Conservation (phyloP, 225 moss, liverwort and hornwort species). For the Marchantia paleacea region DNA sequence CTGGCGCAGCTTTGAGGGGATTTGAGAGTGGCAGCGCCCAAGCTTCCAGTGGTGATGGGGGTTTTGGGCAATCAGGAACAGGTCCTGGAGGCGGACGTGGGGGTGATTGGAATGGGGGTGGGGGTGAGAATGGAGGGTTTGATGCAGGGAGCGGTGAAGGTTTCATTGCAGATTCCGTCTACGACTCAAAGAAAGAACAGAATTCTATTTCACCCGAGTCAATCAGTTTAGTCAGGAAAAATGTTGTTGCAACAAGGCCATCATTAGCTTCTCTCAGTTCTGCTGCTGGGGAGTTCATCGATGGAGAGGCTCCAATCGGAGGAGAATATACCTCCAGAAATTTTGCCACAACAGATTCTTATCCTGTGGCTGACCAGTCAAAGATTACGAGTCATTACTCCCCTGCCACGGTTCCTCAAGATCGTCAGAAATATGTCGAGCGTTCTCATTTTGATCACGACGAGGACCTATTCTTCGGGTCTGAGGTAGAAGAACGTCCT, state of each 20-base stretch:
- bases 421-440: neutral
- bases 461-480: neutral
- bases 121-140: slow-evolving; percentile 35
- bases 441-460: slow-evolving; percentile 1
- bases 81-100: slow-evolving; percentile 38
- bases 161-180: slow-evolving; percentile 33
- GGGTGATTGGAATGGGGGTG: slow-evolving; percentile 28
- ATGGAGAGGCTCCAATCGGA: slow-evolving; percentile 57
- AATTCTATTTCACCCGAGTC: slow-evolving; percentile 29
- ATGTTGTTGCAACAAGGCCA: slow-evolving; percentile 1
- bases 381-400: slow-evolving; percentile 11
- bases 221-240: slow-evolving; percentile 1
- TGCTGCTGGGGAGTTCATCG: slow-evolving; percentile 65
- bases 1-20: slow-evolving; percentile 21
- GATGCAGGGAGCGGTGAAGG: slow-evolving; percentile 31
- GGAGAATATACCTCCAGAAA: slow-evolving; percentile 8
- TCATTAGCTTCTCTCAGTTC: slow-evolving; percentile 64
- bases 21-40: slow-evolving; percentile 26
- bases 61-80: slow-evolving; percentile 30
- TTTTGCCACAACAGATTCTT: neutral
- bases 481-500: neutral
- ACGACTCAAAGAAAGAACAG: slow-evolving; percentile 12
- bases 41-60: slow-evolving; percentile 27
- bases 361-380: neutral
- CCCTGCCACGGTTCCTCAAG: slow-evolving; percentile 9